These are phyloP conservation scores for Penicillium sp. DNA, from an alignment of 2,329 filamentous ascomycete species.

Conservation along the genomic window DNA sequence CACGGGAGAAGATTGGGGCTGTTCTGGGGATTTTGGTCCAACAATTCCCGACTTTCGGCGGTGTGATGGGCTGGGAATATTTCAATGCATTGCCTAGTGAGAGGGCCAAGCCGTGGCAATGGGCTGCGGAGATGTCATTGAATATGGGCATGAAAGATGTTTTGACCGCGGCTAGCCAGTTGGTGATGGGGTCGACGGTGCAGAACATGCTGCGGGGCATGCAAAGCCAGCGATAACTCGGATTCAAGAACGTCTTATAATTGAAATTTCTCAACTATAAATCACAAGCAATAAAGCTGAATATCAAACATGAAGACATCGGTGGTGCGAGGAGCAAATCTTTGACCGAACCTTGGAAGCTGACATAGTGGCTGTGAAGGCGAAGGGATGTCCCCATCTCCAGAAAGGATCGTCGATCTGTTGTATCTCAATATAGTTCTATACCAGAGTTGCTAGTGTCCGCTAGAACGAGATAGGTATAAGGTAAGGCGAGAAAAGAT, in stretches of 20 bases:
- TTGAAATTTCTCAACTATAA: background rate
- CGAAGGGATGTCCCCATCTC: no score
- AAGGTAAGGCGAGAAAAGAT: no score
- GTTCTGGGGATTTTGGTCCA: constrained; percentile 56
- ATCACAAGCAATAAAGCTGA: background rate
- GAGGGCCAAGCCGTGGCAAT: constrained; percentile 63
- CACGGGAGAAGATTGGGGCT: constrained; percentile 53
- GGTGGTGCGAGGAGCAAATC: no score
- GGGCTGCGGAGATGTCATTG: constrained; percentile 65
- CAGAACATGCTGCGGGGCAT: constrained; percentile 30
- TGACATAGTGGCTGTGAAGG: no score
- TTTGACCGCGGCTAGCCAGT: constrained; percentile 30
- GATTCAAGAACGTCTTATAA: no score
- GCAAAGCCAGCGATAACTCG: constrained; percentile 10
- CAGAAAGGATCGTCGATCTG: no score
- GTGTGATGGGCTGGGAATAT: constrained; percentile 94
- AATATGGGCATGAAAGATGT: constrained; percentile 43
- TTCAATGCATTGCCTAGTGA: constrained; percentile 74
- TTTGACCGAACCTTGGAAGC: no score
- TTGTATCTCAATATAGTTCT: no score
- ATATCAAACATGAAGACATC: background rate
- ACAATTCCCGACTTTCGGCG: constrained; percentile 68
- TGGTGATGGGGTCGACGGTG: constrained; percentile 26
- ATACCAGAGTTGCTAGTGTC: no score
- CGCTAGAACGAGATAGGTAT: no score